Percentiles rank a stretch among this genome's conserved stretches.
phyloP scores from a whole-genome alignment of 2,329 filamentous ascomycete species.

The Nannizziopsis barbatae region DNA sequence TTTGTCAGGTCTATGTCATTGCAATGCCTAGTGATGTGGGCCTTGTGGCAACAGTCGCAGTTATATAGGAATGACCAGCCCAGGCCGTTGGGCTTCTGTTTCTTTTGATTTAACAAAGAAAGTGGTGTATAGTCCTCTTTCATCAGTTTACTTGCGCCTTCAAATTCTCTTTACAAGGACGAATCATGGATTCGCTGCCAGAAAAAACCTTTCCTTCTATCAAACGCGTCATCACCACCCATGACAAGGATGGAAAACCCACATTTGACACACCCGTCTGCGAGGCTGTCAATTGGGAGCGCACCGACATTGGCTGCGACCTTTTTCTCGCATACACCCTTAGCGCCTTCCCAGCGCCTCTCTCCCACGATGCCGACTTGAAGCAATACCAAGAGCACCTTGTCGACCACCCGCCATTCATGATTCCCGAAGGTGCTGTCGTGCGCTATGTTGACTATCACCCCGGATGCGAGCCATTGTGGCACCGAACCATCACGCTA shows the following conservation, averaged over 20 bases:
- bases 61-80: no score
- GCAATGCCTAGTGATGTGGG: no score
- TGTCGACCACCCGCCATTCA: conserved; percentile 17
- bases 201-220: conserved; percentile 7
- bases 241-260: conserved; percentile 20
- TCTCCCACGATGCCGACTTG: conserved; percentile 1
- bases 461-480: conserved; percentile 12
- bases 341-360: conserved; percentile 15
- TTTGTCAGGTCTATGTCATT: no score
- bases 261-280: conserved; percentile 15
- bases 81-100: no score
- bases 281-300: no score
- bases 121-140: no score
- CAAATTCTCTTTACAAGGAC: no score
- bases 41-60: no score
- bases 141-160: no score
- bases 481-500: conserved; percentile 21
- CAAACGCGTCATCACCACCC: conserved; percentile 20
- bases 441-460: conserved; percentile 21
- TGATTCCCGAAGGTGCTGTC: conserved; percentile 15
- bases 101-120: no score
- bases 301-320: not conserved
- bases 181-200: no score
- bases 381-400: conserved; percentile 8
- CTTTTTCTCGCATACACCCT: conserved; percentile 17